Evolutionary conservation across 2,329 filamentous ascomycete species (phyloP).

Genomic region (Ceratocystis eucalypticola): DNA sequence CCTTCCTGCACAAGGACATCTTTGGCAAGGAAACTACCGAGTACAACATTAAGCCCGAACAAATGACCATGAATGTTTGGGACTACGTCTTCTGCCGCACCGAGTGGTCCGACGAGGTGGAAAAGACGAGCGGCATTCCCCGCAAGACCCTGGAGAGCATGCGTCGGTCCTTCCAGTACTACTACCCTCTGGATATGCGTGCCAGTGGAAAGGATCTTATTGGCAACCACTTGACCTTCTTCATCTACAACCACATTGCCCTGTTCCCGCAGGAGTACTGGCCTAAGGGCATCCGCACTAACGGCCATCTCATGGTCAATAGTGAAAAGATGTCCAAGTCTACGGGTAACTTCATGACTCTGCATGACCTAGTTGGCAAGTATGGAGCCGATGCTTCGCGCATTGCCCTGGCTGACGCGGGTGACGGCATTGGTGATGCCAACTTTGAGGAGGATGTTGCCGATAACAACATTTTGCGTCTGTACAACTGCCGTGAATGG

Average conservation of each 20-base stretch:
- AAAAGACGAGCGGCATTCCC: conserved; percentile 54
- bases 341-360: conserved; percentile 91
- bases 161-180: conserved; percentile 90
- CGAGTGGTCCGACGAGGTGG: conserved; percentile 52
- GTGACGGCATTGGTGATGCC: conserved; percentile 85
- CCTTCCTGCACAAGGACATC: conserved; percentile 64
- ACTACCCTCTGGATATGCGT: conserved; percentile 82
- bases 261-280: conserved; percentile 81
- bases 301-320: conserved; percentile 88
- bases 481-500: conserved; percentile 62
- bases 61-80: conserved; percentile 93
- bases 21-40: conserved; percentile 63
- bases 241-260: conserved; percentile 83
- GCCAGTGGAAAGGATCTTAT: conserved; percentile 88
- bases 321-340: conserved; percentile 98
- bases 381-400: conserved; percentile 89
- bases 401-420: conserved; percentile 84
- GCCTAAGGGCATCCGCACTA: conserved; percentile 73
- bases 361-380: conserved; percentile 73
- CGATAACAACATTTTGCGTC: conserved; percentile 76
- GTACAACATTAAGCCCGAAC: conserved; percentile 59
- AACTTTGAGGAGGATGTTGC: conserved; percentile 96
- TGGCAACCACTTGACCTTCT: conserved; percentile 89
- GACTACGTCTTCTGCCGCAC: conserved; percentile 82
- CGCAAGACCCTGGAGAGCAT: conserved; percentile 62